Base-by-base conservation (phyloP, 345 rosid genomes). In the Jatropha curcas region DNA sequence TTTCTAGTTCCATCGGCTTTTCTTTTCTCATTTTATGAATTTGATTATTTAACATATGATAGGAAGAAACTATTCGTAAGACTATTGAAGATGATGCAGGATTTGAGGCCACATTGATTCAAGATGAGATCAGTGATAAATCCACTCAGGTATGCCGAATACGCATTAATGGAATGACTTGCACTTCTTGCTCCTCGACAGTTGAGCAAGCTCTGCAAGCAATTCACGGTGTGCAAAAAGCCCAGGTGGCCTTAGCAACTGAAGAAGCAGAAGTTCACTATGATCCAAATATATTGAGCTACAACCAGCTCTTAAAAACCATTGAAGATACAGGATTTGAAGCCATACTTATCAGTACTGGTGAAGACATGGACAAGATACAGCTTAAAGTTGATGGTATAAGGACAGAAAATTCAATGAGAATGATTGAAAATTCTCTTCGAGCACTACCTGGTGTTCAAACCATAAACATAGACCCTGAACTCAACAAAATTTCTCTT, bases 401-500 rank as follows among this genome's bases (percentile, higher is more conserved):
- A 37, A 68, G 74, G 78, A 85, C 91, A 8, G 80, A 72, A 17
- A 80, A 80, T 63, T 82, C 93, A 0, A 81, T 89, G 84, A 71
- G 62, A 71, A 71, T 87, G 13, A 79, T 94, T 45, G 86, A 78
- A 73, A 83, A 78, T 9, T 89, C 97, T 8, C 91, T 94, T 76
- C 87, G 74, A 64, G 97, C 95, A n/a, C 97, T 92, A 65, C 97
- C 97, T 0, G 97, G 98, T 6, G 93, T 94, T 57, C 86, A 86
- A 45, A 76, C 53, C 9, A 68, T 88, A 19, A 83, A 79, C 28
- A 60, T 27, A 8, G 72, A 77, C 68, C 71, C 64, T 52, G 74
- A 76, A 33, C 67, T 76, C 43, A 43, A 68, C n/a, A 90, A 89
- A 56, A 56, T 91, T 62, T 76, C 91, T 39, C 53, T 94, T 4